Conservation (phyloP, 345 rosid genomes). For the Boechera retrofracta region DNA sequence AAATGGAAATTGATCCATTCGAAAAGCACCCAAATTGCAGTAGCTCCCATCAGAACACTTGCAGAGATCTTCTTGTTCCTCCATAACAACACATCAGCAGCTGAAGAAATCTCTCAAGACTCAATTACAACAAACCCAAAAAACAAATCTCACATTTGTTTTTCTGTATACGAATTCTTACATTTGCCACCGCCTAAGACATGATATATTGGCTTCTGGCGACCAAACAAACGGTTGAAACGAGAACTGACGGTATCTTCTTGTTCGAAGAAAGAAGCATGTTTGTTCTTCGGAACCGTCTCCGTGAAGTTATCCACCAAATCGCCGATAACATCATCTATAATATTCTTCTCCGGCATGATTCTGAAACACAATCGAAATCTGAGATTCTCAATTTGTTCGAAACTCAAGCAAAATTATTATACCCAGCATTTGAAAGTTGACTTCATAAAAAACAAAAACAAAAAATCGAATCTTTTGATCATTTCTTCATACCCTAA, state of each 20-base stretch:
- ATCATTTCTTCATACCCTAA: constrained; percentile 5
- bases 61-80: constrained; percentile 97
- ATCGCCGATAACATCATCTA: constrained; percentile 61
- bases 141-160: constrained; percentile 2
- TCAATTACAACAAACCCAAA: constrained; percentile 13
- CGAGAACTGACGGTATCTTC: constrained; percentile 64
- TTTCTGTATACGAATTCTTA: constrained; percentile 13
- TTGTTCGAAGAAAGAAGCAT: constrained; percentile 63
- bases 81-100: constrained; percentile 99
- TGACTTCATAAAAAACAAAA: neutral
- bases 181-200: constrained; percentile 94
- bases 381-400: neutral
- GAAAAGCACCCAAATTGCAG: constrained; percentile 83
- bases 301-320: constrained; percentile 71
- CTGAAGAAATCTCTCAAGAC: constrained; percentile 49
- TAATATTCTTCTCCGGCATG: constrained; percentile 79
- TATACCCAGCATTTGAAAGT: neutral
- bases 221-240: constrained; percentile 77
- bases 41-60: constrained; percentile 67
- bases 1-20: constrained; percentile 95
- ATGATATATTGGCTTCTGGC: constrained; percentile 74
- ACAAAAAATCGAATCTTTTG: constrained; percentile 22
- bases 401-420: constrained; percentile 1
- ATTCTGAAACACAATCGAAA: constrained; percentile 44
- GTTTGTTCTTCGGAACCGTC: constrained; percentile 62